Base-by-base conservation (phyloP, 345 rosid species). In the Citrus medica region DNA sequence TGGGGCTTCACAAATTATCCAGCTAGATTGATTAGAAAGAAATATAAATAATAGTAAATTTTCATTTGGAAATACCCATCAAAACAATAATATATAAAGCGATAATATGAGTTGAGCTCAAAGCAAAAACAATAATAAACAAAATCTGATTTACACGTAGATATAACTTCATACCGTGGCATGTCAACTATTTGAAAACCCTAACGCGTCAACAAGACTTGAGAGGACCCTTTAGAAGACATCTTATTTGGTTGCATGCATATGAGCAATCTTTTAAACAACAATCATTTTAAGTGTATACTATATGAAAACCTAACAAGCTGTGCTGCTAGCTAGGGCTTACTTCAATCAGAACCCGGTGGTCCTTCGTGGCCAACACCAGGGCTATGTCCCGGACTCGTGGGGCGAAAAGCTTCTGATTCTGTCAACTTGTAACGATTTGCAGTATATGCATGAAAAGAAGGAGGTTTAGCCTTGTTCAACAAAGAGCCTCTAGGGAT, bases 371-470 rank as follows among this genome's bases (percentile, higher is more conserved):
- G 87, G 25, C 91, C 91, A 59, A 82, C 81, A 51, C 91, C 91
- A 42, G 91, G 89, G 77, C 91, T 88, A 24, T 81, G 89, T 2
- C 91, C 91, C 4, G 87, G 91, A 74, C 40, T 62, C 25, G 91
- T 88, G 25, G 91, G 91, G 66, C 87, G 80, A 63, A 17, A 86
- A 65, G 91, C 89, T 7, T 78, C 83, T 0, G 56, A 0, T 73
- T 69, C 83, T 0, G 38, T 72, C 51, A 9, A 73, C 80, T 74
- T 84, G 72, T 84, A 78, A 7, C 81, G 89, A 40, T 86, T 81
- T 53, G 69, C 65, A 2, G 35, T 46, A 68, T 69, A 71, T 68
- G 71, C 24, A n/a, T 32, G 28, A 21, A 63, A 9, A 25, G 76
- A 12, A 10, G 83, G 77, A 67, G 82, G 65, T 51, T 32, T 25